Evolutionary conservation across 1,284 basidiomycete species (phyloP), one percentile per base, ranked within the genome.

Genomic region (Fomitopsis schrenkii): DNA sequence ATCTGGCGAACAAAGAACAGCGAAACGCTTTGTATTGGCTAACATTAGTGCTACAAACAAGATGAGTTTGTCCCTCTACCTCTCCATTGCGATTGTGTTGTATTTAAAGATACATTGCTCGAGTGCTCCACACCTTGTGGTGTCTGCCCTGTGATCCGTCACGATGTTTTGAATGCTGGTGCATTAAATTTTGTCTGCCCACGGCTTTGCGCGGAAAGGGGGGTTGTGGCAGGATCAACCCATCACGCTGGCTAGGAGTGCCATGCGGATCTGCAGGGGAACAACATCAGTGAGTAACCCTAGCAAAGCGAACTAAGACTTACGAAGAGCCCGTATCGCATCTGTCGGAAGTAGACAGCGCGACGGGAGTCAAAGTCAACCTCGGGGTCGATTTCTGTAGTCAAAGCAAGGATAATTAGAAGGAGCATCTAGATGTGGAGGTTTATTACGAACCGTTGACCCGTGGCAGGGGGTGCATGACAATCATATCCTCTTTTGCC

Each of bases 261-360:
- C 90, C 90, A 91, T 91, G 59, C 90, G 86, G 67, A 92, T 83
- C 88, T 90, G 68, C 14, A 2, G 44, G 22, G 64, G 59, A 61
- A 55, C 41, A 40, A 53, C 54, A 35, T 52, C 14, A 35, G 26
- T 5, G 2, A 19, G 19, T 2, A 14, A 42, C 8, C 30, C 14
- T 36, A 33, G 56, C 35, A 28, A 8, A 17, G 61, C 5, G 22
- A 56, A 28, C 19, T n/a, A n/a, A 40, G 2, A 86, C 93, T 76
- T 70, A 97, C 93, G 75, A 96, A 98, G 66, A 98, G 88, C 58
- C 97, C 97, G 76, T 97, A 97, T 64, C 95, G 90, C 95, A 98
- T 98, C 75, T 98, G 96, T 55, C 97, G 88, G 90, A 98, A 98
- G 80, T 98, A 99, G 36, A 95, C 96, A 1, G 96, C 97, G 14